phyloP scores from a whole-genome alignment of 2,329 filamentous ascomycete genomes.

The Pseudocercospora musae region DNA sequence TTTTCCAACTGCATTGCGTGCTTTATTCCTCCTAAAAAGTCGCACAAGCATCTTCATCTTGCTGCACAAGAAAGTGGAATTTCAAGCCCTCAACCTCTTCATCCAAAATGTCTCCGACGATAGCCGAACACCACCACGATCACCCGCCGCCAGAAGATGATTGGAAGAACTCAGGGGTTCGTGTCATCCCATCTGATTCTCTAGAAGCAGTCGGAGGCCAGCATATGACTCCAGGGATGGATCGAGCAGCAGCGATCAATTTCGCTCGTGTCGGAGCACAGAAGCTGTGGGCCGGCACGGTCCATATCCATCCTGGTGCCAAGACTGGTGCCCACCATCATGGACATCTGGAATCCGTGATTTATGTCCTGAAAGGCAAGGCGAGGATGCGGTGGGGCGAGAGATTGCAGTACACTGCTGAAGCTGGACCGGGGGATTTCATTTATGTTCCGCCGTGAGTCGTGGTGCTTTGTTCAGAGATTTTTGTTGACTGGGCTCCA shows the following conservation, averaged over 20 bases:
- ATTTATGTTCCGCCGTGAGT: slow-evolving; percentile 46
- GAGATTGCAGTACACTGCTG: slow-evolving; percentile 44
- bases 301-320: slow-evolving; percentile 44
- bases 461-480: not conserved
- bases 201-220: slow-evolving; percentile 36
- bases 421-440: slow-evolving; percentile 47
- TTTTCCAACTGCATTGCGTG: not conserved
- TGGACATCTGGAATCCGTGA: slow-evolving; percentile 46
- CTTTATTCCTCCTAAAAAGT: not conserved
- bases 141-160: slow-evolving; percentile 28
- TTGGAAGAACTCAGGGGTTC: slow-evolving; percentile 44
- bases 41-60: not conserved
- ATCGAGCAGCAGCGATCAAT: slow-evolving; percentile 45
- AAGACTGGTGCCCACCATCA: slow-evolving; percentile 48
- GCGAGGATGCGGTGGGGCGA: slow-evolving; percentile 48
- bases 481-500: not conserved
- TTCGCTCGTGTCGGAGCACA: slow-evolving; percentile 44
- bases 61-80: not conserved
- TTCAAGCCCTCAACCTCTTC: not conserved
- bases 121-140: slow-evolving; percentile 12
- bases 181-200: slow-evolving; percentile 41
- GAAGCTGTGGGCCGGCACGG: slow-evolving; percentile 47
- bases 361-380: slow-evolving; percentile 46
- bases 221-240: slow-evolving; percentile 46
- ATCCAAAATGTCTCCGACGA: not conserved